Base-by-base conservation (phyloP, 78 protist genomes). In the Tieghemostelium lacteum region DNA sequence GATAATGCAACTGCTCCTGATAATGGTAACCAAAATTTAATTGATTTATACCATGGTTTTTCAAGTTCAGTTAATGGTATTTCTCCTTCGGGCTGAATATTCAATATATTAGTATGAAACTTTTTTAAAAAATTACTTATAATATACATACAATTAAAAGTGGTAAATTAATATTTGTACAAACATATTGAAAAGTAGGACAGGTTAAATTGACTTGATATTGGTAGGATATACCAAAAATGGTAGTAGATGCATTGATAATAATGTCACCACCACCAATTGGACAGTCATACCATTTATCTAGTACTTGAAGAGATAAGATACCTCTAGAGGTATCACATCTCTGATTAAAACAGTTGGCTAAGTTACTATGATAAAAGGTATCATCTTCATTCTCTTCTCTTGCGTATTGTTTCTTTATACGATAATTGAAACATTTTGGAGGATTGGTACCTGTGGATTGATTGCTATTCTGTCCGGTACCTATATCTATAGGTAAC, bases 11-110 rank as follows among this genome's bases (percentile, higher is more conserved):
- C 0, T 67, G 75, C 75, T 19, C 36, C 24, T 10, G 58, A n/a
- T 3, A 67, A 20, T 1, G 75, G 75, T 42, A 67, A 20, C 75
- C 75, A 67, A 67, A 67, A 67, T 26, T 19, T 45, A 45, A 33
- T 37, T 28, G 39, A 40, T 45, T 37, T 42, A 42, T 67, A 67
- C 36, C 36, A 42, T 67, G 75, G 75, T n/a, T n/a, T n/a, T n/a
- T n/a, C n/a, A n/a, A n/a, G n/a, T n/a, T n/a, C n/a, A n/a, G n/a
- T n/a, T n/a, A n/a, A n/a, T n/a, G n/a, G n/a, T n/a, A n/a, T n/a
- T n/a, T n/a, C n/a, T n/a, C n/a, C n/a, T n/a, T n/a, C n/a, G n/a
- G n/a, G n/a, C n/a, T n/a, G n/a, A n/a, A n/a, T n/a, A n/a, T n/a
- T n/a, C n/a, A n/a, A n/a, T n/a, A n/a, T n/a, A n/a, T n/a, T n/a